phyloP scores from a whole-genome alignment of 2,329 filamentous ascomycete genomes.

The Verticillium nonalfalfae region DNA sequence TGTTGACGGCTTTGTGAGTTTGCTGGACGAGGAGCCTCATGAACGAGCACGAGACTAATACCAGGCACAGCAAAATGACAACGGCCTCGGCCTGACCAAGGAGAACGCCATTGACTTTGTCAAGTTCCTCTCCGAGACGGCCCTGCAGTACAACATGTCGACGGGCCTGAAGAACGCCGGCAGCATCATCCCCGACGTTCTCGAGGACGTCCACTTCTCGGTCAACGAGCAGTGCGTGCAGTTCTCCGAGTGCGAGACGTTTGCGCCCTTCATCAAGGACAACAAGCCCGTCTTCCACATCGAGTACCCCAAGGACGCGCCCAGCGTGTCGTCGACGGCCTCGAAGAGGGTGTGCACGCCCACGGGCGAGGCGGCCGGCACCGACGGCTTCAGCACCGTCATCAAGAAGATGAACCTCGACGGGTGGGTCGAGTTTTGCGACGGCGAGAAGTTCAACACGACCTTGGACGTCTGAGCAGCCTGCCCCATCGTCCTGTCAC shows the following conservation, averaged over 20 bases:
- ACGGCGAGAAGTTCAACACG: conserved; percentile 22
- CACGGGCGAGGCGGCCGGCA: conserved; percentile 28
- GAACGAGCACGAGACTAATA: background rate
- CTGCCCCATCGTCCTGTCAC: too few relatives aligned
- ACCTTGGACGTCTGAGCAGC: background rate
- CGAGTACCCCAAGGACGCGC: conserved; percentile 55
- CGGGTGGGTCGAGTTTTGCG: conserved; percentile 55
- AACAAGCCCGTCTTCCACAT: conserved; percentile 68
- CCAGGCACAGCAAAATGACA: conserved; percentile 44
- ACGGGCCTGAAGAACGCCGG: conserved; percentile 65
- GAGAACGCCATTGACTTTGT: conserved; percentile 53
- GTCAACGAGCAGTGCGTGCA: conserved; percentile 66
- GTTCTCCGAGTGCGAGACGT: conserved; percentile 53
- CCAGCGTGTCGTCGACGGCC: conserved; percentile 22
- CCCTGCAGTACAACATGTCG: conserved; percentile 47
- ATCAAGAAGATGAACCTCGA: conserved; percentile 61
- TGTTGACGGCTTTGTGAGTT: conserved; percentile 55
- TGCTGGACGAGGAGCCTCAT: background rate
- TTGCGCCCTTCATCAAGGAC: conserved; percentile 49
- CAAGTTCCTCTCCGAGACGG: conserved; percentile 50
- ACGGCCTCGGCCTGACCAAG: conserved; percentile 52
- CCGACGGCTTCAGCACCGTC: conserved; percentile 53
- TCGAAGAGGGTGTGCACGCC: conserved; percentile 36
- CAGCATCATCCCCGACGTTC: conserved; percentile 44
- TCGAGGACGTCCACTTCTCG: conserved; percentile 52